Percentiles rank a stretch among this genome's conserved stretches.
Conservation (phyloP, 2,329 filamentous ascomycete genomes). For the Onygenales sp. region DNA sequence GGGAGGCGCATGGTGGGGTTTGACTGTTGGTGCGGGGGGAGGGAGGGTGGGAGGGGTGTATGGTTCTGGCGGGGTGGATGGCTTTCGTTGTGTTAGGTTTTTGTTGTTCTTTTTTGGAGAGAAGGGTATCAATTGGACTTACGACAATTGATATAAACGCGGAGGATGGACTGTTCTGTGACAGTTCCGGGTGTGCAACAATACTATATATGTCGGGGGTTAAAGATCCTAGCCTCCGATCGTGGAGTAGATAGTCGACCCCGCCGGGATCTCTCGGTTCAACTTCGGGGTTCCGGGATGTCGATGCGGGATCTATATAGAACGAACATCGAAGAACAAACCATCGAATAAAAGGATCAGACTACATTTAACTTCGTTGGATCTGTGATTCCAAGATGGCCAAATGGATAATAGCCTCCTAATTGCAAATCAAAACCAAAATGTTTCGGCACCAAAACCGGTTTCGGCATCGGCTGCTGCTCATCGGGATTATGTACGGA, state of each 20-base stretch:
- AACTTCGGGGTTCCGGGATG: not conserved
- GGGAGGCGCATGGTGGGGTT: constrained; percentile 42
- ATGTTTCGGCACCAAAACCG: no score
- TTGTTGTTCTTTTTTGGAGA: not conserved
- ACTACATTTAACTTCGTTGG: no score
- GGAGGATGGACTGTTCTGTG: not conserved
- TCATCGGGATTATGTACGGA: no score
- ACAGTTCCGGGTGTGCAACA: not conserved
- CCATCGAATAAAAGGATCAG: not conserved
- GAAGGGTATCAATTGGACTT: not conserved
- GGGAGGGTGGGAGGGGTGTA: not conserved
- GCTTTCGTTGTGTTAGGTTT: not conserved
- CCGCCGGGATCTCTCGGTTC: constrained; percentile 2
- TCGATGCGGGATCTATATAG: no score
- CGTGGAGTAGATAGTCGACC: not conserved
- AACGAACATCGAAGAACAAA: not conserved
- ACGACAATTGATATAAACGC: not conserved
- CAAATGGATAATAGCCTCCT: no score
- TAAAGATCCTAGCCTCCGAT: not conserved
- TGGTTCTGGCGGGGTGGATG: not conserved
- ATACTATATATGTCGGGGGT: not conserved
- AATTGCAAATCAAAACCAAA: no score
- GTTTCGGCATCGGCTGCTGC: no score
- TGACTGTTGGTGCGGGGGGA: no score
- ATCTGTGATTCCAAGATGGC: no score